phyloP scores from a whole-genome alignment of 305 asterid species.

The Fraxinus albicans region DNA sequence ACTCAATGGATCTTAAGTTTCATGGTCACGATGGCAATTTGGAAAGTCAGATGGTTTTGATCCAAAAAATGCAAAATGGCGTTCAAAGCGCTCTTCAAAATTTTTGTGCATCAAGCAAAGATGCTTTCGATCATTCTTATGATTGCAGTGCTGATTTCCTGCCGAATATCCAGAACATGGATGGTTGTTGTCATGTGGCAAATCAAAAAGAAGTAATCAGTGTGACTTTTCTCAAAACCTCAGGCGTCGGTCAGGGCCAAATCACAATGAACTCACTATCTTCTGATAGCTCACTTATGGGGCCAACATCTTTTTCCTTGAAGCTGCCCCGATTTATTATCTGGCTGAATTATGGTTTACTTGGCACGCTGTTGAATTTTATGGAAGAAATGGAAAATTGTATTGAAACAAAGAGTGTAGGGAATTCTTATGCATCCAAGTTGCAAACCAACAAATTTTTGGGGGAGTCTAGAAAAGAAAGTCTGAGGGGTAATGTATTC shows the following conservation, averaged over 20 bases:
- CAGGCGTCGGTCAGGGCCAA: slow-evolving; percentile 57
- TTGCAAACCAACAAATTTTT: slow-evolving; percentile 26
- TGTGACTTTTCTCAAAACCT: slow-evolving; percentile 72
- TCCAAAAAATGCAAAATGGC: slow-evolving; percentile 64
- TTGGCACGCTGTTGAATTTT: slow-evolving; percentile 42
- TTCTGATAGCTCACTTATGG: slow-evolving; percentile 49
- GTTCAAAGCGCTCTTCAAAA: slow-evolving; percentile 65
- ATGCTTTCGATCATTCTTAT: slow-evolving; percentile 24
- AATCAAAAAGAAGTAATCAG: slow-evolving; percentile 39
- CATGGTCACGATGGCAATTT: slow-evolving; percentile 25
- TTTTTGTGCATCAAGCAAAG: slow-evolving; percentile 40
- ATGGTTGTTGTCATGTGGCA: slow-evolving; percentile 45
- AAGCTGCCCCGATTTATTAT: slow-evolving; percentile 71
- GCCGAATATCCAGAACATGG: slow-evolving; percentile 30
- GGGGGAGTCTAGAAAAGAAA: slow-evolving; percentile 41
- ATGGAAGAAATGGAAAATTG: slow-evolving; percentile 48
- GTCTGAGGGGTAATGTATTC: slow-evolving; percentile 55
- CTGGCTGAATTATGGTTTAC: slow-evolving; percentile 71
- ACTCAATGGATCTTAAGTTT: slow-evolving; percentile 32
- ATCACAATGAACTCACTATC: slow-evolving; percentile 49
- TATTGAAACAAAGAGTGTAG: slow-evolving; percentile 34
- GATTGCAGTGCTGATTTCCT: slow-evolving; percentile 38
- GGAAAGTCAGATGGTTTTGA: slow-evolving; percentile 38
- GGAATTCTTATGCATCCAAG: slow-evolving; percentile 26
- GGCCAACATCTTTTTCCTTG: slow-evolving; percentile 67